Base-by-base conservation (phyloP, 1,139 yeast species). In the Geotrichum citri-aurantii region DNA sequence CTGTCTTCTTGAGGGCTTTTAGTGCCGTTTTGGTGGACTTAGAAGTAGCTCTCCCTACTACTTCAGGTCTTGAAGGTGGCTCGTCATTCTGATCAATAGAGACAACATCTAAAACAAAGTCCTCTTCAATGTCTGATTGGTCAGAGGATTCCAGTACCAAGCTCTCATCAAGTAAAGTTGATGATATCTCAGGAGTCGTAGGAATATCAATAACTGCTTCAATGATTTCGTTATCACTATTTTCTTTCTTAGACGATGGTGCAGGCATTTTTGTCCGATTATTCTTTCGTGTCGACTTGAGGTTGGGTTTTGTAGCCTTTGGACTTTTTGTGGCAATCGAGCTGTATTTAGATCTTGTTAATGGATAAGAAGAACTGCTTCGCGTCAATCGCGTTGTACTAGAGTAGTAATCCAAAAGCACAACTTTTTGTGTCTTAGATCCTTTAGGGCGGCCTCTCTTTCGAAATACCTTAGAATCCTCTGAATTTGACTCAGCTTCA, bases 381-480 rank as follows among this genome's bases (percentile, higher is more conserved):
- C 17, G 5, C 10, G 44, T 37, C 19, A 37, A 8, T n/a, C 19
- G n/a, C 7, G 44, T 37, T 3, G 17, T 17, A n/a, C 21, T 37
- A 12, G 44, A n/a, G 10, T 37, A 37, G 21, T 37, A 37, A n/a
- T 37, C 17, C 19, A 37, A 37, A n/a, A 37, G 44, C 44, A 42
- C 37, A 26, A n/a, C 12, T 26, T 51, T 51, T 26, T 23, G 24
- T 3, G 54, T 42, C 37, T 51, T 51, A 12, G 54, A 51, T 19
- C 54, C 54, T 24, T 51, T 51, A n/a, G 54, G 54, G 12, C 54
- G 44, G 26, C 54, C 54, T 42, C 54, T 40, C 8, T 33, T 47
- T 23, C 48, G 44, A 14, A 5, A 37, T 5, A n/a, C 21, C 10
- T 37, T 40, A 33, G 42, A 4, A 4, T 42, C n/a, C 26, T 23